Conservation (phyloP, 2,329 filamentous ascomycete genomes). For the Aspergillus sp. region DNA sequence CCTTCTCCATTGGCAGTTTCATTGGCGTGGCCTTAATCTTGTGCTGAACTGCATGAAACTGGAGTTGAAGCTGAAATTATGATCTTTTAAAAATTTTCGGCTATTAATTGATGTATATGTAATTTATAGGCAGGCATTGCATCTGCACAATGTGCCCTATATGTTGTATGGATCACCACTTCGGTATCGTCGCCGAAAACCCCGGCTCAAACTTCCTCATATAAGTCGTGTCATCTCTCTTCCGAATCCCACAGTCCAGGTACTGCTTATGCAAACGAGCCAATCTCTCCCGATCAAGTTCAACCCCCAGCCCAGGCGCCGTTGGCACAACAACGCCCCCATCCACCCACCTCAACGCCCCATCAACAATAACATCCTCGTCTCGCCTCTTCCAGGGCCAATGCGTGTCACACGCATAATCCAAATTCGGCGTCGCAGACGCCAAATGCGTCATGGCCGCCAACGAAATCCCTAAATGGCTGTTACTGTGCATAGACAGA, state of each 20-base stretch:
- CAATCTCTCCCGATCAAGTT: slow-evolving; percentile 40
- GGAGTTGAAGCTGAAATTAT: too few relatives aligned
- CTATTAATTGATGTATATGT: background rate
- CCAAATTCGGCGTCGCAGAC: slow-evolving; percentile 42
- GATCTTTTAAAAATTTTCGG: too few relatives aligned
- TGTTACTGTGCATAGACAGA: slow-evolving; percentile 48
- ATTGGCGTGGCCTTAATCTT: too few relatives aligned
- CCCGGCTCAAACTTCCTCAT: slow-evolving; percentile 2
- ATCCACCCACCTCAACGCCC: slow-evolving; percentile 38
- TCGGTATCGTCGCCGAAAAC: slow-evolving; percentile 1
- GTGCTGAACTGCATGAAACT: background rate
- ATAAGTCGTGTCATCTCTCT: slow-evolving; percentile 5
- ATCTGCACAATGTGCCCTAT: too few relatives aligned
- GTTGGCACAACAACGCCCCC: slow-evolving; percentile 39
- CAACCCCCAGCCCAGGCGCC: slow-evolving; percentile 37
- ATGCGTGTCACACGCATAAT: slow-evolving; percentile 48
- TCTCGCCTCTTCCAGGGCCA: slow-evolving; percentile 48
- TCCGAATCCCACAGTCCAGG: slow-evolving; percentile 33
- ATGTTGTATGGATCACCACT: background rate
- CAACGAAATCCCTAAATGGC: slow-evolving; percentile 44
- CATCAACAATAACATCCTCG: slow-evolving; percentile 44
- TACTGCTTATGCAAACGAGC: slow-evolving; percentile 39
- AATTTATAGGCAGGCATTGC: background rate
- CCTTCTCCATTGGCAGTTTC: too few relatives aligned
- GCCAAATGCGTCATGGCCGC: slow-evolving; percentile 48